A percentile compares a stretch with the other conserved stretches of the same genome.
These are phyloP conservation scores for Bruguiera gymnorhiza DNA, from an alignment of 345 rosid genomes.

Conservation along the genomic window DNA sequence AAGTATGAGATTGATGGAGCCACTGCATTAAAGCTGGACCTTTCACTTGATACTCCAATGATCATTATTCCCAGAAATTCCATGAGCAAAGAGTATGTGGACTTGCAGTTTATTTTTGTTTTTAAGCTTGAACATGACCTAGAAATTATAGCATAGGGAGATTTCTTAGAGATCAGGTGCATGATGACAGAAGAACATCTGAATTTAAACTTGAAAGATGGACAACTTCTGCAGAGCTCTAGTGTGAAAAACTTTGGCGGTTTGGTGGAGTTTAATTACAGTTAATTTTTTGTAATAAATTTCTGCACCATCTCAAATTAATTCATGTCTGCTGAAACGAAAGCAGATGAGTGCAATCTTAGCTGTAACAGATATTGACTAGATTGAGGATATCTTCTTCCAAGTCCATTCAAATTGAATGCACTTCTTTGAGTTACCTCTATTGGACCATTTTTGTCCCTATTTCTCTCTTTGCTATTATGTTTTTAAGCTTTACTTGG, in stretches of 20 bases:
- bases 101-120: slow-evolving; percentile 14
- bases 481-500: no score
- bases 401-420: no score
- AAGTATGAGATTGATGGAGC: slow-evolving; percentile 96
- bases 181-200: neutral
- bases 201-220: neutral
- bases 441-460: no score
- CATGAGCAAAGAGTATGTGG: slow-evolving; percentile 75
- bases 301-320: no score
- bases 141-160: neutral
- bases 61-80: slow-evolving; percentile 89
- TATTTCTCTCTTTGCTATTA: no score
- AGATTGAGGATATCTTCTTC: no score
- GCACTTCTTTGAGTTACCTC: no score
- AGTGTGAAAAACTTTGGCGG: neutral
- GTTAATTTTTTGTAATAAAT: slow-evolving; percentile 2
- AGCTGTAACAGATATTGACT: no score
- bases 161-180: neutral
- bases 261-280: neutral
- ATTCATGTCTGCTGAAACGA: no score
- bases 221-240: neutral
- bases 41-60: slow-evolving; percentile 87
- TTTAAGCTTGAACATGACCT: neutral
- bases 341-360: no score
- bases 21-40: slow-evolving; percentile 88